These are phyloP conservation scores for Lachancea meyersii DNA, from an alignment of 805 yeast genomes.

Conservation along the genomic window DNA sequence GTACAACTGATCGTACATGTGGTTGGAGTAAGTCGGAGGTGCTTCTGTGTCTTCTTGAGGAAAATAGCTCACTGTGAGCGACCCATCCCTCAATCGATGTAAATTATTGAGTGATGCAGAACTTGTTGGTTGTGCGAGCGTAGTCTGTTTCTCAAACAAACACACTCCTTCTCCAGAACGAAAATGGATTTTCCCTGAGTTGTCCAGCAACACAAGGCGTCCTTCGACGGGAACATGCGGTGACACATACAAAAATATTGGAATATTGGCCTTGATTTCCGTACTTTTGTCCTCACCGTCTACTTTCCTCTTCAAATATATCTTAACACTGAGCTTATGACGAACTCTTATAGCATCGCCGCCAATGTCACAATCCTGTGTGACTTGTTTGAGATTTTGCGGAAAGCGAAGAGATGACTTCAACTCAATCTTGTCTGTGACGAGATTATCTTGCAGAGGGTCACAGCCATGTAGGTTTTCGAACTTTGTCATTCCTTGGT, in stretches of 20 bases:
- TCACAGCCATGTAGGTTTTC: slow-evolving; percentile 41
- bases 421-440: slow-evolving; percentile 57
- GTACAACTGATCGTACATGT: slow-evolving; percentile 59
- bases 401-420: slow-evolving; percentile 59
- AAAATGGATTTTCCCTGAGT: slow-evolving; percentile 38
- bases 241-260: slow-evolving; percentile 60
- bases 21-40: slow-evolving; percentile 72
- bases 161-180: slow-evolving; percentile 33
- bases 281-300: slow-evolving; percentile 56
- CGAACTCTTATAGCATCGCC: slow-evolving; percentile 62
- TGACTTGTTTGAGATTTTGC: slow-evolving; percentile 57
- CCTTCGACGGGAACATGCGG: slow-evolving; percentile 65
- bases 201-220: slow-evolving; percentile 35
- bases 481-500: slow-evolving; percentile 41
- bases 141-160: slow-evolving; percentile 19
- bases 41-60: slow-evolving; percentile 47
- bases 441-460: slow-evolving; percentile 19
- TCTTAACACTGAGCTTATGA: slow-evolving; percentile 72
- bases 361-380: slow-evolving; percentile 76
- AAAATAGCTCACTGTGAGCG: slow-evolving; percentile 21
- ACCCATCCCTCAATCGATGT: slow-evolving; percentile 16
- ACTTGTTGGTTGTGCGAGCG: not conserved
- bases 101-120: slow-evolving; percentile 6
- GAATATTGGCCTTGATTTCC: slow-evolving; percentile 81
- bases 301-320: slow-evolving; percentile 42